Base-by-base conservation (phyloP, 1,139 yeast genomes). In the Candida dubliniensis region DNA sequence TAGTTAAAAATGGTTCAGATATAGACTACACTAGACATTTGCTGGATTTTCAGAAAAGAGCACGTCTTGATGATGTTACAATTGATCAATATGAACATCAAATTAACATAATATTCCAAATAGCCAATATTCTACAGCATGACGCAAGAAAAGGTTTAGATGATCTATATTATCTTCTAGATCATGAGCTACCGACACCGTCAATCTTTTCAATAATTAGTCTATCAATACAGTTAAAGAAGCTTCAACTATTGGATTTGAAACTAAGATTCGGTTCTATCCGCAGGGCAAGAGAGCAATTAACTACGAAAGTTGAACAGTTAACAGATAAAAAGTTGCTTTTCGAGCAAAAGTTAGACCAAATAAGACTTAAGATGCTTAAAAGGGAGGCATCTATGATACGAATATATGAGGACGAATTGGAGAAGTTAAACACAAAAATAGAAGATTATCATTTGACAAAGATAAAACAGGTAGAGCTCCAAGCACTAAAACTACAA, bases 151-250 rank as follows among this genome's bases (percentile, higher is more conserved):
- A 34, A 38, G 43, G 45, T 38, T 48, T 35, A 24, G 10, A 34
- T 15, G 44, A 35, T 26, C 35, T 41, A 24, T 40, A 38, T 34
- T 34, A 33, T 31, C 7, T 38, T 24, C 24, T 42, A 38, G 45
- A 48, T 26, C 42, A 36, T 11, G 50, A 43, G 23, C 44, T 58
- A 3, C 71, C 71, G 2, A 55, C 58, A 10, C 56, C 64, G 1
- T 63, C 67, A 0, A 40, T 49, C 3, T 36, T 44, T 12, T 58
- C 79, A 0, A 61, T 75, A 1, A 69, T 71, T 14, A 56, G 64
- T 15, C 56, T 79, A 29, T 67, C 79, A 0, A 59, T 72, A 11
- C 79, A 76, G 57, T 57, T 78, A 36, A 56, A 72, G 38, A 74
- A 68, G 51, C 64, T 77, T 18, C 70, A 71, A 36, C 52, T 67